These are phyloP conservation scores for bread wheat (Triticum aestivum) DNA, from an alignment of 176 grass and related monocot genomes.

Conservation along the genomic window DNA sequence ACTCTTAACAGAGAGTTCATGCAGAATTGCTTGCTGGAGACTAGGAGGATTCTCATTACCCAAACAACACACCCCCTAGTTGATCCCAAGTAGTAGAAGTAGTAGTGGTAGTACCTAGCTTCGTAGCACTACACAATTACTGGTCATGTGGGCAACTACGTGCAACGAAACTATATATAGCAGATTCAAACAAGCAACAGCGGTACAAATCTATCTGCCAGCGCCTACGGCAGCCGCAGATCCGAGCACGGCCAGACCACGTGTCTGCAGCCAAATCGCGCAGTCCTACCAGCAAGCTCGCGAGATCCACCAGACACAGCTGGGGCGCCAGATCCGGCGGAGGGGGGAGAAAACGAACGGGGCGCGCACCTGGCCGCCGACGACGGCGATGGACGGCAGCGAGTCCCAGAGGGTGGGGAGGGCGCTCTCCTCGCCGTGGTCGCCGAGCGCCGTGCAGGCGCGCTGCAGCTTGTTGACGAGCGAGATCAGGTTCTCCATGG, in stretches of 20 bases:
- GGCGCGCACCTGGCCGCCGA: constrained; percentile 72
- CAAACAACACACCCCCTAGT: background rate
- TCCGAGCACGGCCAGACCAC: constrained; percentile 22
- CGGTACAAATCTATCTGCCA: background rate
- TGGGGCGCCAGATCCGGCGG: constrained; percentile 33
- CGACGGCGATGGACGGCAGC: constrained; percentile 84
- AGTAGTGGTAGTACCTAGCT: background rate
- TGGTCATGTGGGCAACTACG: background rate
- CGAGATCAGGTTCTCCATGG: constrained; percentile 86
- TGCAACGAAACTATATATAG: background rate
- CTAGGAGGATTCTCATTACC: background rate
- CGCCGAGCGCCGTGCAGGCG: constrained; percentile 89
- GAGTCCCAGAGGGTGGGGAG: constrained; percentile 93
- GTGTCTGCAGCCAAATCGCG: background rate
- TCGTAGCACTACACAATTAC: background rate
- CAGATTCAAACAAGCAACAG: background rate
- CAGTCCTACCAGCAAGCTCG: constrained; percentile 4
- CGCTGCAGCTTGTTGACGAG: constrained; percentile 92
- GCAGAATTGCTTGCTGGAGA: constrained; percentile 9
- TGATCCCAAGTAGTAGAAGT: background rate
- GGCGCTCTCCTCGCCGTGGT: constrained; percentile 87
- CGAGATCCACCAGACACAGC: constrained; percentile 37
- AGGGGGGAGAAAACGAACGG: background rate
- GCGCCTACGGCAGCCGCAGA: background rate
- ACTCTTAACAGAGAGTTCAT: background rate